Percentiles rank a stretch among this genome's conserved stretches.
phyloP scores from a whole-genome alignment of 495 filamentous ascomycete genomes.

The Penicillium chermesinum region DNA sequence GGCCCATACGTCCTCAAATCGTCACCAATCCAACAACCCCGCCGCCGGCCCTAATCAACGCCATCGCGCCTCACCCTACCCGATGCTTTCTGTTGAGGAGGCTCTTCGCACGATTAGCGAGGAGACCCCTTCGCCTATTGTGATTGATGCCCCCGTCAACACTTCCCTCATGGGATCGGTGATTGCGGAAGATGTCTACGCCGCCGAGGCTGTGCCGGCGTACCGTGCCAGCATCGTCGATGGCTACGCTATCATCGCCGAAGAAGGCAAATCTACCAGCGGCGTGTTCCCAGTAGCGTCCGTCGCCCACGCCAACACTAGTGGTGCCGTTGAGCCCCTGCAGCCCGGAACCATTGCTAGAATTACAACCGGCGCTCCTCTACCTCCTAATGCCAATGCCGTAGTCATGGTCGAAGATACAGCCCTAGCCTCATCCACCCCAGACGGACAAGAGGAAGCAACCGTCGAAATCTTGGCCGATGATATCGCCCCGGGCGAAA shows the following conservation, averaged over 20 bases:
- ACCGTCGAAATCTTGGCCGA: conserved; percentile 78
- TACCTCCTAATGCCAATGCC: conserved; percentile 81
- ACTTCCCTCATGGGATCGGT: conserved; percentile 64
- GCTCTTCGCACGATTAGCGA: conserved; percentile 67
- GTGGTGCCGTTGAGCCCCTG: conserved; percentile 52
- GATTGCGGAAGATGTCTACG: conserved; percentile 75
- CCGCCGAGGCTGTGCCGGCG: conserved; percentile 79
- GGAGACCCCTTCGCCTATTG: conserved; percentile 57
- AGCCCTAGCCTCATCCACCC: conserved; percentile 60
- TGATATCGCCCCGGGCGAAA: conserved; percentile 72
- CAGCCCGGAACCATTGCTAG: conserved; percentile 72
- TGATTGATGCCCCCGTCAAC: conserved; percentile 54
- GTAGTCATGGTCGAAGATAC: conserved; percentile 99
- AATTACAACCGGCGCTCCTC: conserved; percentile 90
- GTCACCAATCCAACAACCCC: conserved; percentile 75
- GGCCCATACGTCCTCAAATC: conserved; percentile 62
- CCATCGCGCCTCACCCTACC: conserved; percentile 81
- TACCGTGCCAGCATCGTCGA: conserved; percentile 96
- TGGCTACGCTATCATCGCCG: conserved; percentile 74
- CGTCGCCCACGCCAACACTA: conserved; percentile 76
- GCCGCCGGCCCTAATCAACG: conserved; percentile 69
- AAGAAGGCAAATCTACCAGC: conserved; percentile 54
- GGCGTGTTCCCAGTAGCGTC: conserved; percentile 82
- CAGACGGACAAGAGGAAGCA: conserved; percentile 78
- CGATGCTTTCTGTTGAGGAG: conserved; percentile 81